phyloP scores from a whole-genome alignment of 345 rosid species.

The Linum tenue region DNA sequence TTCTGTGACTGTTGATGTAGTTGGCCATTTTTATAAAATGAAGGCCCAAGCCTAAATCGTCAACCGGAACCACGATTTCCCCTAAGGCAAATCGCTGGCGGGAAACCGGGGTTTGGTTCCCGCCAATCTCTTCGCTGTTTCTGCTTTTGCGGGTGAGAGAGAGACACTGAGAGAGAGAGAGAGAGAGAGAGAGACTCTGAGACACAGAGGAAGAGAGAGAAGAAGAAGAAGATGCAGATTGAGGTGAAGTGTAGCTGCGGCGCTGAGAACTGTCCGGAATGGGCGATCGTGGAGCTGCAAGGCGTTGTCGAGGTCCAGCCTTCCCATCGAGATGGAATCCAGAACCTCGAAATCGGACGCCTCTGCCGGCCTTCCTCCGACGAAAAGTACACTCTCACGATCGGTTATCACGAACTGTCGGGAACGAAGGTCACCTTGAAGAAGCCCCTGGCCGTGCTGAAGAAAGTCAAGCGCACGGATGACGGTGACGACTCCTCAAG shows the following conservation, averaged over 20 bases:
- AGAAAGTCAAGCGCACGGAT: slow-evolving; percentile 43
- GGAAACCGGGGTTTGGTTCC: too few relatives aligned
- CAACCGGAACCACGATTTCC: too few relatives aligned
- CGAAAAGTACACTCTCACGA: slow-evolving; percentile 70
- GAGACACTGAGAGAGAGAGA: too few relatives aligned
- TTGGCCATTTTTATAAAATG: too few relatives aligned
- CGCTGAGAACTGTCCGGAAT: slow-evolving; percentile 62
- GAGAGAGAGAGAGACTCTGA: not conserved
- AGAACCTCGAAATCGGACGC: slow-evolving; percentile 65
- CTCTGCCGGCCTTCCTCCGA: slow-evolving; percentile 70
- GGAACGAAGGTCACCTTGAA: slow-evolving; percentile 30
- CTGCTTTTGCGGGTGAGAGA: too few relatives aligned
- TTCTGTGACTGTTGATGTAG: too few relatives aligned
- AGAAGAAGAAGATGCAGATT: slow-evolving; percentile 51
- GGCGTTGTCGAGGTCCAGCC: slow-evolving; percentile 67
- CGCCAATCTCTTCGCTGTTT: too few relatives aligned
- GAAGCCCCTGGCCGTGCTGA: slow-evolving; percentile 28
- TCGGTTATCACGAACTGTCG: slow-evolving; percentile 64
- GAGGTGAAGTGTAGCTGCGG: slow-evolving; percentile 71
- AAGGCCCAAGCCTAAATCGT: too few relatives aligned
- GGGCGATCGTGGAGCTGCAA: slow-evolving; percentile 86
- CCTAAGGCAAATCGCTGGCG: too few relatives aligned
- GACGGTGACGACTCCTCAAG: slow-evolving; percentile 21
- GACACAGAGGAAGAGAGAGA: not conserved
- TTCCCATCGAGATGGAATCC: slow-evolving; percentile 44